phyloP scores from a whole-genome alignment of 2,329 filamentous ascomycete genomes.

The Diaporthe ampelina region DNA sequence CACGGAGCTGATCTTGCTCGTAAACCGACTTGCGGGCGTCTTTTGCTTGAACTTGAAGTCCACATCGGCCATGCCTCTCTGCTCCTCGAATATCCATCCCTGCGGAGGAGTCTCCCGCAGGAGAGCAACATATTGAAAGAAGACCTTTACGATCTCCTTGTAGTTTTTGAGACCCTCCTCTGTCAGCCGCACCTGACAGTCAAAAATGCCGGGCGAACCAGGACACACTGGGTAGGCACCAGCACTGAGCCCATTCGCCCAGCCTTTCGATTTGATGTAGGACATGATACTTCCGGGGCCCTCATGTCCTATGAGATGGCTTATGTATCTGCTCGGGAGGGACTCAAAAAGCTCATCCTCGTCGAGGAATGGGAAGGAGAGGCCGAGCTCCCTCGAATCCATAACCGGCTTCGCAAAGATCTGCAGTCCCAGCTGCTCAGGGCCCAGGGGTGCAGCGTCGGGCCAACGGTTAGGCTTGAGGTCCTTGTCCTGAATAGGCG shows the following conservation, averaged over 20 bases:
- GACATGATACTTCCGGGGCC: conserved; percentile 93
- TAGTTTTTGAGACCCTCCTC: conserved; percentile 87
- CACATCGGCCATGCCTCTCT: conserved; percentile 90
- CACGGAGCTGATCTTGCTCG: conserved; percentile 83
- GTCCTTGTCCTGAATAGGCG: conserved; percentile 84
- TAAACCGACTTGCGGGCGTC: conserved; percentile 88
- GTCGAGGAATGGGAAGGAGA: conserved; percentile 88
- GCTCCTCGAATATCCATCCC: conserved; percentile 94
- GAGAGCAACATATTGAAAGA: conserved; percentile 94
- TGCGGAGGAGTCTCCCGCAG: conserved; percentile 85
- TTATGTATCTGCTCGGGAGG: conserved; percentile 87
- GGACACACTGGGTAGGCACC: conserved; percentile 83
- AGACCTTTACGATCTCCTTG: conserved; percentile 82
- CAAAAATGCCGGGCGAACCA: conserved; percentile 82
- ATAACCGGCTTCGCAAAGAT: conserved; percentile 93
- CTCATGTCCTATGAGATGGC: conserved; percentile 92
- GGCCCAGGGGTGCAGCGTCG: conserved; percentile 63
- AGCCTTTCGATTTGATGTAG: conserved; percentile 90
- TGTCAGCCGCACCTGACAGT: conserved; percentile 83
- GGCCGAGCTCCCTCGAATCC: conserved; percentile 83
- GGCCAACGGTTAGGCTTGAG: conserved; percentile 73
- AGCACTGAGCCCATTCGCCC: conserved; percentile 86
- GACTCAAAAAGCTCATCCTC: conserved; percentile 84
- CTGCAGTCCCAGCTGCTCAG: conserved; percentile 71
- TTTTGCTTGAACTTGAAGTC: conserved; percentile 97